phyloP scores from a whole-genome alignment of 1,139 yeast genomes.

The Diutina siamensis region DNA sequence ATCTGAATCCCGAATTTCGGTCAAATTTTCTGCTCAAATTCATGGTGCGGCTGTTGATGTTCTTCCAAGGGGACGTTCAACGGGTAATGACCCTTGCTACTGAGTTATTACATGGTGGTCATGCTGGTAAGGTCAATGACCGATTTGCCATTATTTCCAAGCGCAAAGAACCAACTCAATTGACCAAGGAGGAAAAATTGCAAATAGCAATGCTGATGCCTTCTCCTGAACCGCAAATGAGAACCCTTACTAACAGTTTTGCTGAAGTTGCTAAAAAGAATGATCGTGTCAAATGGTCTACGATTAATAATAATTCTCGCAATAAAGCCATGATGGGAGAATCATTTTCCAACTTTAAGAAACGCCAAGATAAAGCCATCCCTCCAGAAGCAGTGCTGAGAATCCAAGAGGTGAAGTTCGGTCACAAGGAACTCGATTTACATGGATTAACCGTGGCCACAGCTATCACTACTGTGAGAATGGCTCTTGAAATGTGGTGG shows the following conservation, averaged over 20 bases:
- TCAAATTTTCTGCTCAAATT: neutral
- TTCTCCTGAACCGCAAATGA: neutral
- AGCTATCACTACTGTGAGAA: slow-evolving; percentile 26
- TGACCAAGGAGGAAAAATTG: neutral
- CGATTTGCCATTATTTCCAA: neutral
- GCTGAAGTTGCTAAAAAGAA: neutral
- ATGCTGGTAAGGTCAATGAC: neutral
- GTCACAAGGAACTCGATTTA: neutral
- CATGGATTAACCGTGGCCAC: slow-evolving; percentile 17
- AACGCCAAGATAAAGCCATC: neutral
- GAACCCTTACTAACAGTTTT: neutral
- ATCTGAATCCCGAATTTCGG: neutral
- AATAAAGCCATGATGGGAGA: neutral
- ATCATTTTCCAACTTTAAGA: neutral
- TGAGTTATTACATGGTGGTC: neutral
- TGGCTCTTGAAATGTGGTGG: slow-evolving; percentile 44
- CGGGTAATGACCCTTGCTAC: neutral
- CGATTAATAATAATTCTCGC: neutral
- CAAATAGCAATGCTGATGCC: neutral
- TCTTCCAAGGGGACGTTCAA: neutral
- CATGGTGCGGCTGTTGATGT: neutral
- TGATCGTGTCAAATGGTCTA: neutral
- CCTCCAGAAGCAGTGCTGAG: neutral
- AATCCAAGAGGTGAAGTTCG: neutral
- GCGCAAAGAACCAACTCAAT: neutral